Conservation (phyloP, 257 asterid species). For the Parsonsia alboflavescens region DNA sequence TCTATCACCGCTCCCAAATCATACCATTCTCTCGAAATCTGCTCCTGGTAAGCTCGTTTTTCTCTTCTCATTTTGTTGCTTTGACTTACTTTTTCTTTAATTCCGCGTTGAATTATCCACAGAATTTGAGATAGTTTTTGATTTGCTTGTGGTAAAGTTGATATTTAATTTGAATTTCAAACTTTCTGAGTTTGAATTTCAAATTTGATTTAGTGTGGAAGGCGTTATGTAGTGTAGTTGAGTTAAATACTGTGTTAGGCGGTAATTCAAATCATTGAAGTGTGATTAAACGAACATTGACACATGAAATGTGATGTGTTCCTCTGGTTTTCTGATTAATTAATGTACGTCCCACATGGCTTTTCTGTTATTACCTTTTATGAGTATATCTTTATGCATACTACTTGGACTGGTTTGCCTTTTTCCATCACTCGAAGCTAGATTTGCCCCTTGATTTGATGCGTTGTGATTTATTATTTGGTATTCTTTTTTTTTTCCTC, state of each 20-base stretch:
- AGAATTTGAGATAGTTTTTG: not conserved
- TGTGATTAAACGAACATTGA: not conserved
- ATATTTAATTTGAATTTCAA: not conserved
- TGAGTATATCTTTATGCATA: not conserved
- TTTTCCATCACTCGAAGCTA: not conserved
- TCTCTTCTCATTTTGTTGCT: not conserved
- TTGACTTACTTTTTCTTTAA: not conserved
- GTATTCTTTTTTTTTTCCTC: not conserved
- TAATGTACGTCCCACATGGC: conserved; percentile 9
- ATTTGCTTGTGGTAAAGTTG: not conserved
- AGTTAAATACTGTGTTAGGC: not conserved
- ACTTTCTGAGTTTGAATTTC: not conserved
- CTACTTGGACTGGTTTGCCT: not conserved
- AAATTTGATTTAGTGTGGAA: not conserved
- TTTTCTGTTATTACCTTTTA: not conserved
- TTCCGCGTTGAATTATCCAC: not conserved
- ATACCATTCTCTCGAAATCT: not conserved
- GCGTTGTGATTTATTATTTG: not conserved
- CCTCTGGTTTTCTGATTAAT: not conserved
- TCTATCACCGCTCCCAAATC: not conserved
- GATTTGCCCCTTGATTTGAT: not conserved
- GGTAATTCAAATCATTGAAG: not conserved
- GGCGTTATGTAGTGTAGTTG: not conserved
- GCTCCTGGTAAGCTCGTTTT: conserved; percentile 5
- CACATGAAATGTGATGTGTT: not conserved